Conservation (phyloP, 345 rosid genomes). For the Populus davidiana region DNA sequence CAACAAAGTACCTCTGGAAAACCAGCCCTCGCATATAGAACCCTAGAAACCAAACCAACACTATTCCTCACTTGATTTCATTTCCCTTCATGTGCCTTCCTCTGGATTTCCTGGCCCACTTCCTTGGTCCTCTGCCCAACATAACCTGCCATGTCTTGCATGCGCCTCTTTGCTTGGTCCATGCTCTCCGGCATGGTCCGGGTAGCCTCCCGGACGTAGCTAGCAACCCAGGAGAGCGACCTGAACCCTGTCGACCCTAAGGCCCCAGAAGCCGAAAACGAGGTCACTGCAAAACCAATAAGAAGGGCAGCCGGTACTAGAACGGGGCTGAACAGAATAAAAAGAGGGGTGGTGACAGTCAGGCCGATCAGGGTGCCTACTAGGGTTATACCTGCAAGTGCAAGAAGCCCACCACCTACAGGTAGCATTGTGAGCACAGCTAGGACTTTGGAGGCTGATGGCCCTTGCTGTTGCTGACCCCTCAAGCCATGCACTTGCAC, state of each 20-base stretch:
- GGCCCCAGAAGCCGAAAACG: conserved; percentile 45
- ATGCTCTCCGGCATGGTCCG: conserved; percentile 32
- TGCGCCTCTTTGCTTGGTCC: conserved; percentile 42
- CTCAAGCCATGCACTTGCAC: conserved; percentile 50
- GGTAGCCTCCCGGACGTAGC: conserved; percentile 27
- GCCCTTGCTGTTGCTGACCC: conserved; percentile 40
- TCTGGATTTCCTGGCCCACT: conserved; percentile 42
- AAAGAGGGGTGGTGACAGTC: conserved; percentile 39
- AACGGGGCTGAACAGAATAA: conserved; percentile 55
- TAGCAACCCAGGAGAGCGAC: conserved; percentile 48
- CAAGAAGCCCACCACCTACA: conserved; percentile 40
- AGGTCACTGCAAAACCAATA: conserved; percentile 36
- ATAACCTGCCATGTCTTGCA: conserved; percentile 41
- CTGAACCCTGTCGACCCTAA: conserved; percentile 47
- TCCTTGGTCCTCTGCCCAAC: conserved; percentile 52
- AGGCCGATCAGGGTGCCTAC: conserved; percentile 42
- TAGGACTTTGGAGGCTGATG: conserved; percentile 45
- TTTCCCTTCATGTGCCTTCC: conserved; percentile 37
- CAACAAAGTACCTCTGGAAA: not conserved
- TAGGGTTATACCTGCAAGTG: conserved; percentile 44
- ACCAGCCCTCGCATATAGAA: not conserved
- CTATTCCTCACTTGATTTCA: not conserved
- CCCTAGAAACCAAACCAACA: not conserved
- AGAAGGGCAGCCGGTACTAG: conserved; percentile 56
- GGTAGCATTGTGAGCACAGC: conserved; percentile 43